Evolutionary conservation across 768 basidiomycete genomes (phyloP), one percentile per base, ranked within the genome.

Genomic region (Pulveroboletus sp.): DNA sequence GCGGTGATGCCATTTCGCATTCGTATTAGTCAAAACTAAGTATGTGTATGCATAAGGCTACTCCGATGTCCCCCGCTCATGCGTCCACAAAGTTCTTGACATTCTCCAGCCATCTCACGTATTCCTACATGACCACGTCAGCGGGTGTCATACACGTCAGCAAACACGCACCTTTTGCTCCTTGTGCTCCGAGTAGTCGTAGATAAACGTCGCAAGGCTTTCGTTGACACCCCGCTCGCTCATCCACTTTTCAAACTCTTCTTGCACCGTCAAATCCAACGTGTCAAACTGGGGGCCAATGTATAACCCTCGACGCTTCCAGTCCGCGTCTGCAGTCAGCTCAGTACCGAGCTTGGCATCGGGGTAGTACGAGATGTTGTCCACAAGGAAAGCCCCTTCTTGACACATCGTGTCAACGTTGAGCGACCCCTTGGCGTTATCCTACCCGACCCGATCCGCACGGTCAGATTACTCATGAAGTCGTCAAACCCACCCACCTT

Each of bases 201-300:
- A 88, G 51, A 98, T 82, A 75, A 97, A 94, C 58, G 82, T 66
- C 1, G 94, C 95, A 37, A 94, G 74, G 32, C 63, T 71, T 60
- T 90, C 87, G 66, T 91, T 82, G 59, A 99, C 78, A 8, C 93
- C 94, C 45, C 95, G 85, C 73, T 97, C 94, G 55, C 82, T 78
- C 48, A 99, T 71, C 79, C 78, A 98, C 63, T 80, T 79, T 63
- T 95, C 91, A 64, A 98, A 93, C 67, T 91, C 88, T 56, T 93
- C 87, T 69, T 98, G 95, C 16, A 99, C 82, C 2, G 70, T 65
- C 36, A 84, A 76, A 62, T 98, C 95, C 37, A 98, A 83, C 40
- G 91, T 88, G 50, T 94, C 90, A 61, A 97, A 98, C 74, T 87
- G 84, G 43, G 94, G 95, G 1, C 95, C 95, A 63, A 95, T 83